phyloP scores from a whole-genome alignment of 768 basidiomycete species.

The Coprinopsis cinerea region DNA sequence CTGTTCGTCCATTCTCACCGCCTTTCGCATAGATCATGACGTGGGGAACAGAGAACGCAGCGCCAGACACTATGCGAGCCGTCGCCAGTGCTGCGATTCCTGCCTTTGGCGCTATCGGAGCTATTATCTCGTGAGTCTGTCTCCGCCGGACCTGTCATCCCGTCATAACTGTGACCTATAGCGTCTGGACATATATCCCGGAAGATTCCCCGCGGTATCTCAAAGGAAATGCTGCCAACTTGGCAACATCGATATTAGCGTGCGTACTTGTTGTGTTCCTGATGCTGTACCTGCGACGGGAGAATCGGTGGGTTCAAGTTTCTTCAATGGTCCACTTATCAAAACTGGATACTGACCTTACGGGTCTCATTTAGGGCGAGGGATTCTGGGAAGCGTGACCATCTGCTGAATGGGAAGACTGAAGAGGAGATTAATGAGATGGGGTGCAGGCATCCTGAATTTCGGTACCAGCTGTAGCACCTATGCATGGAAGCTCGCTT shows the following conservation, averaged over 20 bases:
- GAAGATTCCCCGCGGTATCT: slow-evolving; percentile 39
- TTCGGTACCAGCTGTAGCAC: slow-evolving; percentile 38
- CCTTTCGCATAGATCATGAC: slow-evolving; percentile 21
- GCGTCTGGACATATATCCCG: slow-evolving; percentile 46
- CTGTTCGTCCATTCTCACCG: neutral
- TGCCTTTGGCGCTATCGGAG: slow-evolving; percentile 33
- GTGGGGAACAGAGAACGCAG: slow-evolving; percentile 38
- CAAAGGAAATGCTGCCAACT: slow-evolving; percentile 40
- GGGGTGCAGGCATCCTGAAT: slow-evolving; percentile 40
- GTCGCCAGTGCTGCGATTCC: slow-evolving; percentile 33
- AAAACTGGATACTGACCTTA: too few species aligned
- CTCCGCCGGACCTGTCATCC: neutral
- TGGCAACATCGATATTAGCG: slow-evolving; percentile 23
- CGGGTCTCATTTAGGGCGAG: too few species aligned
- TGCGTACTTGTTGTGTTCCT: slow-evolving; percentile 26
- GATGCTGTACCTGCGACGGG: slow-evolving; percentile 29
- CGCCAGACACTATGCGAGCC: slow-evolving; percentile 36
- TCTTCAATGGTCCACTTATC: too few species aligned
- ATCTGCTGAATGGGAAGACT: slow-evolving; percentile 34
- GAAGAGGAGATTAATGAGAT: slow-evolving; percentile 32
- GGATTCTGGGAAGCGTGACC: slow-evolving; percentile 34
- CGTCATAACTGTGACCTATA: slow-evolving; percentile 8
- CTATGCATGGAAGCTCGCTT: too few species aligned
- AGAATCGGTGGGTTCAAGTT: slow-evolving; percentile 40
- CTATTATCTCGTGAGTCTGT: slow-evolving; percentile 30